phyloP scores from a whole-genome alignment of 768 basidiomycete genomes.

The Pulveroboletus sp. region DNA sequence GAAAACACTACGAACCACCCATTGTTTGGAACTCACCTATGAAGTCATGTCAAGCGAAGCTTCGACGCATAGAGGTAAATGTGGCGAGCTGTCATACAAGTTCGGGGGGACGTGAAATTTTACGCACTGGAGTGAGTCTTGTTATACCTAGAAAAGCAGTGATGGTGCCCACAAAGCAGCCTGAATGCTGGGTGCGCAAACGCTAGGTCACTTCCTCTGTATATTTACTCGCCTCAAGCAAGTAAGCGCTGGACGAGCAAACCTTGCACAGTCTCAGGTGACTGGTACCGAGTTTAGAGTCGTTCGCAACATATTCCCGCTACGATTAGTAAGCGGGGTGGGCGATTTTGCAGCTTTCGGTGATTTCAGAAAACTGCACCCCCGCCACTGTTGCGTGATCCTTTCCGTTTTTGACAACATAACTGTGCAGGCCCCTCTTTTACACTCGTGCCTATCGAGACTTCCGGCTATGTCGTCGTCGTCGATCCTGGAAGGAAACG shows the following conservation, averaged over 20 bases:
- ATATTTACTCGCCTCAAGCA: background rate
- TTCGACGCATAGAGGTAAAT: constrained; percentile 13
- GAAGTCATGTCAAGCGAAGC: background rate
- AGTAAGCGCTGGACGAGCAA: background rate
- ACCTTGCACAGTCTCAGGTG: no score
- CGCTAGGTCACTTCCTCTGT: background rate
- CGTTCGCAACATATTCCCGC: no score
- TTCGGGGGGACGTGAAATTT: background rate
- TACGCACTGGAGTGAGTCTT: constrained; percentile 10
- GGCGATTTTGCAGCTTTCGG: no score
- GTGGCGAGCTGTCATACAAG: constrained; percentile 18
- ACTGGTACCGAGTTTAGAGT: no score
- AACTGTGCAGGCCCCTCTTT: no score
- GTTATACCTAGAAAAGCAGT: background rate
- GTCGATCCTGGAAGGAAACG: no score
- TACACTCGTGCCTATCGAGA: no score
- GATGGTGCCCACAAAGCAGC: constrained; percentile 2
- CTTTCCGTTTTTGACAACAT: no score
- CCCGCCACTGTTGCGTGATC: no score
- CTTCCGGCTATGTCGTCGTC: no score
- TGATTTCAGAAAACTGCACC: no score
- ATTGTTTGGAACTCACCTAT: constrained; percentile 1
- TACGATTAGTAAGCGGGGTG: no score
- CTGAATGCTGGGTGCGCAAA: background rate
- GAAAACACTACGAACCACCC: constrained; percentile 4